Evolutionary conservation across 2,329 filamentous ascomycete species (phyloP).

Genomic region (Ramichloridium luteum): DNA sequence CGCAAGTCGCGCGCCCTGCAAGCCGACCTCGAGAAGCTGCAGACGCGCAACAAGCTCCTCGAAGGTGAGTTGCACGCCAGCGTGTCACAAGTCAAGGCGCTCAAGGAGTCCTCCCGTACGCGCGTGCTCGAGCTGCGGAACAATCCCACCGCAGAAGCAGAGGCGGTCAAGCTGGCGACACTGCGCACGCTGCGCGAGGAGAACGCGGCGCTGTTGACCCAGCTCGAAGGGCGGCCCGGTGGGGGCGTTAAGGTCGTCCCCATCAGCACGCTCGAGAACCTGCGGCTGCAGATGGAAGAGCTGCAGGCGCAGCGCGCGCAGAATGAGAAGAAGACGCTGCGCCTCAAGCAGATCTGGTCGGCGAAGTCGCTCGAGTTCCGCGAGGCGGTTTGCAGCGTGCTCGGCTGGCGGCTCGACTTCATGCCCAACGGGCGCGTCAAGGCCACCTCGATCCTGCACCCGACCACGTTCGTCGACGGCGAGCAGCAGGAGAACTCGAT

Average conservation of each 20-base stretch:
- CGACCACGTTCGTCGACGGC: constrained; percentile 27
- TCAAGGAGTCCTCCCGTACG: constrained; percentile 58
- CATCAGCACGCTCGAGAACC: constrained; percentile 59
- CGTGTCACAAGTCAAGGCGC: constrained; percentile 57
- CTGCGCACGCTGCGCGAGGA: constrained; percentile 67
- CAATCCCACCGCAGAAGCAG: constrained; percentile 81
- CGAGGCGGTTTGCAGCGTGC: constrained; percentile 78
- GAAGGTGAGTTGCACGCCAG: constrained; percentile 63
- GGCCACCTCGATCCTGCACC: constrained; percentile 75
- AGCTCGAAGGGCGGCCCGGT: constrained; percentile 41
- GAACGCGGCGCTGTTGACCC: constrained; percentile 61
- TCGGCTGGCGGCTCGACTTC: constrained; percentile 92
- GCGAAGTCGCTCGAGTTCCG: constrained; percentile 90
- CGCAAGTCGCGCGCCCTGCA: constrained; percentile 81
- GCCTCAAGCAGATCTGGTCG: constrained; percentile 85
- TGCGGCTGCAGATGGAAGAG: constrained; percentile 62
- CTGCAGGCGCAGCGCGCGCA: constrained; percentile 39
- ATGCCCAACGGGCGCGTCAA: constrained; percentile 94
- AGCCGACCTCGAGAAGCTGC: constrained; percentile 57
- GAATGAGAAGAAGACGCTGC: constrained; percentile 66
- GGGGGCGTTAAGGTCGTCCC: constrained; percentile 56
- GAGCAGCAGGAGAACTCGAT: constrained; percentile 48
- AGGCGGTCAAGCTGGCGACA: constrained; percentile 72
- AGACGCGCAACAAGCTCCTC: constrained; percentile 58
- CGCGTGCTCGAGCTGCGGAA: constrained; percentile 74